These are phyloP conservation scores for Graphilbum fragrans DNA, from an alignment of 2,329 filamentous ascomycete genomes.

Conservation along the genomic window DNA sequence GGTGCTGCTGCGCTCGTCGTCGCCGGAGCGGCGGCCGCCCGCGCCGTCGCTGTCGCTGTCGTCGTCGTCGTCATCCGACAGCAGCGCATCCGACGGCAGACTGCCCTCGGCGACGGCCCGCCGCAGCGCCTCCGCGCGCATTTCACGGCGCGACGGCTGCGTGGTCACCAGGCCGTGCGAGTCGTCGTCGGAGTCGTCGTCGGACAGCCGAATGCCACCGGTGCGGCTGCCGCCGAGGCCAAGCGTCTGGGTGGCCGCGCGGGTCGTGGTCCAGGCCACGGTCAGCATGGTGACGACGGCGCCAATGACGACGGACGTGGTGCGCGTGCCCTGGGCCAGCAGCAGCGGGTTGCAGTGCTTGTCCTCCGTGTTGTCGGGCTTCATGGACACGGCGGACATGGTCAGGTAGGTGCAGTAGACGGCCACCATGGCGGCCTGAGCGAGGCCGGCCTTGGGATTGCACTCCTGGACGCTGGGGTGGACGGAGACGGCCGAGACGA, in stretches of 20 bases:
- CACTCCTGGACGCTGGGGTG: slow-evolving; percentile 83
- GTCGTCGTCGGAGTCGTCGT: slow-evolving; percentile 45
- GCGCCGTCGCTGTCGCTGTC: slow-evolving; percentile 54
- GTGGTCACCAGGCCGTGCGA: slow-evolving; percentile 73
- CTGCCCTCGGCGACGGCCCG: slow-evolving; percentile 87
- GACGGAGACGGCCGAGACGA: slow-evolving; percentile 73
- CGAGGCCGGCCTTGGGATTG: slow-evolving; percentile 86
- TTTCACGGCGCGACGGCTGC: slow-evolving; percentile 76
- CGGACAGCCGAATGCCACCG: slow-evolving; percentile 49
- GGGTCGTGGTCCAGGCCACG: slow-evolving; percentile 93
- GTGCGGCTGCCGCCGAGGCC: slow-evolving; percentile 52
- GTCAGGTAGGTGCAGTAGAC: slow-evolving; percentile 98
- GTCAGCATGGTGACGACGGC: slow-evolving; percentile 95
- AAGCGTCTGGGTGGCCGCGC: slow-evolving; percentile 82
- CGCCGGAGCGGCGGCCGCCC: slow-evolving; percentile 51
- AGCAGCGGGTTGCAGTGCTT: slow-evolving; percentile 88
- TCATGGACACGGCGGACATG: slow-evolving; percentile 97
- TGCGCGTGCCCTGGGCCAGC: slow-evolving; percentile 73
- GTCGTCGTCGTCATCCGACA: slow-evolving; percentile 59
- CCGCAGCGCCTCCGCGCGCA: slow-evolving; percentile 84
- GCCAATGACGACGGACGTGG: slow-evolving; percentile 81
- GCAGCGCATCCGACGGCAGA: slow-evolving; percentile 77
- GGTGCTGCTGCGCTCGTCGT: slow-evolving; percentile 79
- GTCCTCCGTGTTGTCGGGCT: slow-evolving; percentile 84
- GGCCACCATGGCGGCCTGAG: slow-evolving; percentile 95